phyloP scores from a whole-genome alignment of 2,329 filamentous ascomycete genomes.

The Blastomyces gilchristii region DNA sequence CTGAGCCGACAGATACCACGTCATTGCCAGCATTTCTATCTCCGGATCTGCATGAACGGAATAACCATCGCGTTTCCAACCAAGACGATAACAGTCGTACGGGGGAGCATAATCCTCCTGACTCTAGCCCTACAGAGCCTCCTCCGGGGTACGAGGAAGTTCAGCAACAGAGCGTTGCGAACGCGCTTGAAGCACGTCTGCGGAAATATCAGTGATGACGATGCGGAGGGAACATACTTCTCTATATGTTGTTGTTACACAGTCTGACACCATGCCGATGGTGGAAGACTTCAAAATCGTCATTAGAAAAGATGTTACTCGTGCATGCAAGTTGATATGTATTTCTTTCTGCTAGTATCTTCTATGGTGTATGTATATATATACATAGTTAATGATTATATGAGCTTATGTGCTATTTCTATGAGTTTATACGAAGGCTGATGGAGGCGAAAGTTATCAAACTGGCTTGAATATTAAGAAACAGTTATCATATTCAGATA shows the following conservation, averaged over 20 bases:
- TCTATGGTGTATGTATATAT: background rate
- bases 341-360: background rate
- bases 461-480: background rate
- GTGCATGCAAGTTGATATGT: background rate
- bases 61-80: background rate
- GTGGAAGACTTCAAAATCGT: background rate
- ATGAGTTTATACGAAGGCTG: background rate
- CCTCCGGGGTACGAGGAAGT: constrained; percentile 89
- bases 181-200: constrained; percentile 56
- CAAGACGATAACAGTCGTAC: background rate
- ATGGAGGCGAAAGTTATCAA: background rate
- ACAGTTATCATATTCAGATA: background rate
- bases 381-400: constrained; percentile 4
- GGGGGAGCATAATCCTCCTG: background rate
- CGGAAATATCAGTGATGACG: constrained; percentile 22
- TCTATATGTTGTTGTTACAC: background rate
- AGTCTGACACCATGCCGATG: background rate
- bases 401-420: background rate
- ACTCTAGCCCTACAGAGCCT: constrained; percentile 52
- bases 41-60: constrained; percentile 2
- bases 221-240: background rate
- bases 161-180: constrained; percentile 67
- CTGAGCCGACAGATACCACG: constrained; percentile 7
- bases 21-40: constrained; percentile 12
- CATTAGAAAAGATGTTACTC: background rate